phyloP scores from a whole-genome alignment of 2,329 filamentous ascomycete species.

The Aspergillus sp. region DNA sequence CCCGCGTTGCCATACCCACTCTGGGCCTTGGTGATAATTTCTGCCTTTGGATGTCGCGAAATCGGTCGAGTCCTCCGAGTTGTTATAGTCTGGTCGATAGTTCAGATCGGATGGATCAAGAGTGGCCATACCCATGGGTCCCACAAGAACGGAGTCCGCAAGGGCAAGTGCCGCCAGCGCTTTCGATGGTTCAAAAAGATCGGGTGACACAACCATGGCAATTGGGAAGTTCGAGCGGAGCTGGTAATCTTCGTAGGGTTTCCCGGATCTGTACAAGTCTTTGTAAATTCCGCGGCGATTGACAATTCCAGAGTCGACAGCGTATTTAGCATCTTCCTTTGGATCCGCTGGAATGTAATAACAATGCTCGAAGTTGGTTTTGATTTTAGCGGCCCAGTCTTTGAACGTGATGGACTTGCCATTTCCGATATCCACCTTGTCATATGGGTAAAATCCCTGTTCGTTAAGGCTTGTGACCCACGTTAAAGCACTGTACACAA shows the following conservation, averaged over 20 bases:
- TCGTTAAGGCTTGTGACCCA: slow-evolving; percentile 73
- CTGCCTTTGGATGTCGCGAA: slow-evolving; percentile 91
- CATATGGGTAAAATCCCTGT: slow-evolving; percentile 69
- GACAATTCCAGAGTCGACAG: slow-evolving; percentile 74
- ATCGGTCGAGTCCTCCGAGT: slow-evolving; percentile 87
- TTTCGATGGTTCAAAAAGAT: slow-evolving; percentile 76
- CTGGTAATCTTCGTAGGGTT: slow-evolving; percentile 97
- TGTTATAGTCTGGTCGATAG: slow-evolving; percentile 92
- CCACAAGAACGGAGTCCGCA: slow-evolving; percentile 76
- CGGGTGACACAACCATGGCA: slow-evolving; percentile 89
- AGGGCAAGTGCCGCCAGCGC: slow-evolving; percentile 77
- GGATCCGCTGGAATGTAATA: slow-evolving; percentile 78
- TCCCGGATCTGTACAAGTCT: slow-evolving; percentile 88
- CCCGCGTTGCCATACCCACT: slow-evolving; percentile 97
- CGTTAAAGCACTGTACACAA: slow-evolving; percentile 82
- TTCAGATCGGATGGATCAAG: slow-evolving; percentile 89
- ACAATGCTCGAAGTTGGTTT: slow-evolving; percentile 84
- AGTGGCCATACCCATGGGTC: slow-evolving; percentile 92
- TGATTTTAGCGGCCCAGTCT: slow-evolving; percentile 78
- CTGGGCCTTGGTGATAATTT: slow-evolving; percentile 97
- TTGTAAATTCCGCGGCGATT: slow-evolving; percentile 98
- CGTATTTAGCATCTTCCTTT: slow-evolving; percentile 72
- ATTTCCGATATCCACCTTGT: slow-evolving; percentile 67
- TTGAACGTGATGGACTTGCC: slow-evolving; percentile 66
- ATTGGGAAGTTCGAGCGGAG: slow-evolving; percentile 92